A percentile compares a stretch with the other conserved stretches of the same genome.
Conservation (phyloP, 305 asterid genomes). For the Stenogyne calaminthoides region DNA sequence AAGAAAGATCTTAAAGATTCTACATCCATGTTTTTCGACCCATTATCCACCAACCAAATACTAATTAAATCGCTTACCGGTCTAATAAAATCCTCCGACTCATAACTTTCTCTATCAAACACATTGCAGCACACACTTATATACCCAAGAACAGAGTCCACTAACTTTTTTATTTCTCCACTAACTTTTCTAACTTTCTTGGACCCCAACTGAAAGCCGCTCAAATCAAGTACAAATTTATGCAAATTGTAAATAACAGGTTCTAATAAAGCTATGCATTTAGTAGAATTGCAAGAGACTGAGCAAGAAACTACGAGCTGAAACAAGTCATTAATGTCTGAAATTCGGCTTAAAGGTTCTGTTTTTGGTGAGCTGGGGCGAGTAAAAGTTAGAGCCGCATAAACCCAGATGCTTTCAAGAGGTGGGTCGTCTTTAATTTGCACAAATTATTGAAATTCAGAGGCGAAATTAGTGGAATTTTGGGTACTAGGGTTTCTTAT, state of each 20-base stretch:
- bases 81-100: conserved; percentile 39
- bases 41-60: conserved; percentile 50
- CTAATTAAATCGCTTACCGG: conserved; percentile 51
- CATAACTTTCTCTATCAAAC: conserved; percentile 35
- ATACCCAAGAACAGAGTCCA: conserved; percentile 56
- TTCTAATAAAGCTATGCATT: conserved; percentile 49
- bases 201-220: conserved; percentile 40
- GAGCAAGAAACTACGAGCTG: conserved; percentile 57
- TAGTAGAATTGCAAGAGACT: conserved; percentile 46
- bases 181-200: conserved; percentile 51
- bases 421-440: conserved; percentile 56
- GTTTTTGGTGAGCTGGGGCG: conserved; percentile 22
- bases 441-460: conserved; percentile 45
- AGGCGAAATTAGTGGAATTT: conserved; percentile 29
- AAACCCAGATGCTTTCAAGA: conserved; percentile 68
- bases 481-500: conserved; percentile 23
- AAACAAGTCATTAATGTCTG: conserved; percentile 49
- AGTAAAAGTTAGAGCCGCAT: conserved; percentile 46
- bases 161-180: conserved; percentile 51
- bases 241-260: conserved; percentile 58
- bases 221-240: conserved; percentile 36
- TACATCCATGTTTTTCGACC: conserved; percentile 22
- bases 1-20: conserved; percentile 47
- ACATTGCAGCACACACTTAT: conserved; percentile 50
- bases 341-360: conserved; percentile 38